These are phyloP conservation scores for Hortaea sp. DNA, from an alignment of 2,329 filamentous ascomycete genomes.

Conservation along the genomic window DNA sequence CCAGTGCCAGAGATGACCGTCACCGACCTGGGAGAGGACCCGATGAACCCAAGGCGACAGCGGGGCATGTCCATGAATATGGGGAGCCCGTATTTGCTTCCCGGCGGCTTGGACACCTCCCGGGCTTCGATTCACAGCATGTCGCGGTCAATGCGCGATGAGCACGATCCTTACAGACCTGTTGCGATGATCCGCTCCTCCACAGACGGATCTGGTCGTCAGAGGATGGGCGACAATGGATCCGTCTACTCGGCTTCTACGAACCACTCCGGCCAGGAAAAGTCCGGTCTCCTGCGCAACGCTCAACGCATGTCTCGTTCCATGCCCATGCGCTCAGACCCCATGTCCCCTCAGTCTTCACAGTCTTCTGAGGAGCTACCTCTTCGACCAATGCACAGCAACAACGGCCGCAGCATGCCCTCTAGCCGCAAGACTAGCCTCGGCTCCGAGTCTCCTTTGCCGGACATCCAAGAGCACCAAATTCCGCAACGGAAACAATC, in stretches of 20 bases:
- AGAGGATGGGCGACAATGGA: constrained; percentile 26
- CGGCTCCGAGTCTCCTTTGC: constrained; percentile 6
- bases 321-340: constrained; percentile 31
- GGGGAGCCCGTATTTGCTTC: constrained; percentile 85
- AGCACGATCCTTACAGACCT: constrained; percentile 76
- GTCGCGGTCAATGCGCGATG: constrained; percentile 61
- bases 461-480: constrained; percentile 5
- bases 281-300: constrained; percentile 45
- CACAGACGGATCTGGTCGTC: constrained; percentile 27
- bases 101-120: constrained; percentile 67
- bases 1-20: constrained; percentile 47
- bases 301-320: constrained; percentile 50
- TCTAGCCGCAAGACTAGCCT: constrained; percentile 7
- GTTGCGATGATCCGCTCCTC: constrained; percentile 46
- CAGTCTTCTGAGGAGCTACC: constrained; percentile 5
- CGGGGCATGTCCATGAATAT: constrained; percentile 53
- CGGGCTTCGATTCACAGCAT: constrained; percentile 80
- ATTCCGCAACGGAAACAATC: constrained; percentile 4
- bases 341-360: constrained; percentile 14
- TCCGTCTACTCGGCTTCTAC: constrained; percentile 45
- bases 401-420: constrained; percentile 3
- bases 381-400: constrained; percentile 16
- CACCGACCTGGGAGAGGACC: constrained; percentile 29
- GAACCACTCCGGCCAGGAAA: constrained; percentile 30
- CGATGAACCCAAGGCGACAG: constrained; percentile 13